Percentiles rank a stretch among this genome's conserved stretches.
Evolutionary conservation across 192 early-diverging fungal species (phyloP).

Genomic region (Gigaspora rosea): DNA sequence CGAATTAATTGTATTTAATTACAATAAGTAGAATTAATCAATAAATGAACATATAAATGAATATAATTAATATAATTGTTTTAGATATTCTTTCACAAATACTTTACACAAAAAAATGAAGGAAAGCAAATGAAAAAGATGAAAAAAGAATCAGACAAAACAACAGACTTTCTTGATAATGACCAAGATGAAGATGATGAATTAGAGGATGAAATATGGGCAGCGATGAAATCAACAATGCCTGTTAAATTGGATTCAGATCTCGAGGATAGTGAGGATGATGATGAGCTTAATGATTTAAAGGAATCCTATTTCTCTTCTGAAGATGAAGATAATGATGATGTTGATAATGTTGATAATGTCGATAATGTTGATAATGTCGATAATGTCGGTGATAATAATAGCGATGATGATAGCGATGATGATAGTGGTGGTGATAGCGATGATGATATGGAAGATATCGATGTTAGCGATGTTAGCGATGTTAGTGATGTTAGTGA

Average conservation of each 20-base stretch:
- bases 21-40: not conserved
- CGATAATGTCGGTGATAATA: conserved; percentile 39
- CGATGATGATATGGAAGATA: no score
- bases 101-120: conserved; percentile 66
- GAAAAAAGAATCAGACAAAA: conserved; percentile 33
- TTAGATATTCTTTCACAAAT: conserved; percentile 75
- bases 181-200: conserved; percentile 48
- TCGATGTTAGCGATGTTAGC: no score
- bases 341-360: no score
- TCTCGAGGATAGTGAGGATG: conserved; percentile 53
- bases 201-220: conserved; percentile 67
- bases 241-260: conserved; percentile 60
- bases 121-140: conserved; percentile 30
- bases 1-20: not conserved
- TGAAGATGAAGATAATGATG: conserved; percentile 50
- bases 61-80: conserved; percentile 7
- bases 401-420: no score
- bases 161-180: conserved; percentile 36
- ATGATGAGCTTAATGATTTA: conserved; percentile 46
- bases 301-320: conserved; percentile 46
- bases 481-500: no score
- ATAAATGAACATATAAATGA: not conserved
- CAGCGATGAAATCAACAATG: conserved; percentile 78
- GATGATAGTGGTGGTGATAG: no score
- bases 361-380: conserved; percentile 45